These are phyloP conservation scores for Telopea speciosissima DNA, from an alignment of 177 flowering plant genomes.

Conservation along the genomic window DNA sequence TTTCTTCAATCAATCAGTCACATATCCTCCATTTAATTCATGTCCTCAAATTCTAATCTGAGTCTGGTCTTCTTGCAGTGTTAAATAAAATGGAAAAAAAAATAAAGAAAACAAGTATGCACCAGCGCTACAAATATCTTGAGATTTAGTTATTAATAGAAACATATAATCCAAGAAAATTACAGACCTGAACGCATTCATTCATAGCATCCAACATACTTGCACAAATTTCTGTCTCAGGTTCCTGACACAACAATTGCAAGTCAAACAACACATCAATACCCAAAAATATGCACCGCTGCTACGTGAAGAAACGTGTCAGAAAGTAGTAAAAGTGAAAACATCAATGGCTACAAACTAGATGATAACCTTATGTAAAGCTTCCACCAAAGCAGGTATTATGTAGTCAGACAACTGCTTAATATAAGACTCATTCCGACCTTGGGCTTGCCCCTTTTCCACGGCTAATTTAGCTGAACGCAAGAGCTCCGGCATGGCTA, in stretches of 20 bases:
- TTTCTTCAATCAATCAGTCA: too few relatives aligned
- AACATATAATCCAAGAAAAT: background rate
- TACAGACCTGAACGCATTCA: slow-evolving; percentile 72
- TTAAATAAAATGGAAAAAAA: too few relatives aligned
- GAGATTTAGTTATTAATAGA: too few relatives aligned
- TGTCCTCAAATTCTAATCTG: too few relatives aligned
- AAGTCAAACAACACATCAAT: background rate
- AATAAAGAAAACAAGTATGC: too few relatives aligned
- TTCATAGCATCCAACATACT: slow-evolving; percentile 40
- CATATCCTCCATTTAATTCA: too few relatives aligned
- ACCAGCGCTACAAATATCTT: too few relatives aligned
- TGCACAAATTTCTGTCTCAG: slow-evolving; percentile 19
- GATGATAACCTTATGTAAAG: slow-evolving; percentile 62
- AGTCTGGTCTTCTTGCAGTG: too few relatives aligned
- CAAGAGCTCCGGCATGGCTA: slow-evolving; percentile 86
- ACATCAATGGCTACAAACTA: background rate
- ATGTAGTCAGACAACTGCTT: slow-evolving; percentile 73
- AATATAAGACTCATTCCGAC: slow-evolving; percentile 60
- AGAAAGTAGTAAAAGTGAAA: background rate
- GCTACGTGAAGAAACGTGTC: background rate
- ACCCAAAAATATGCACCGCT: background rate
- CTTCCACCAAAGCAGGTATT: slow-evolving; percentile 68
- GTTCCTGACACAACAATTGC: slow-evolving; percentile 48
- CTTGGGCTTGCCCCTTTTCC: slow-evolving; percentile 66
- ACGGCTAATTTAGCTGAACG: slow-evolving; percentile 73